These are phyloP conservation scores for Septoria petroselini DNA, from an alignment of 2,329 filamentous ascomycete species.

Conservation along the genomic window DNA sequence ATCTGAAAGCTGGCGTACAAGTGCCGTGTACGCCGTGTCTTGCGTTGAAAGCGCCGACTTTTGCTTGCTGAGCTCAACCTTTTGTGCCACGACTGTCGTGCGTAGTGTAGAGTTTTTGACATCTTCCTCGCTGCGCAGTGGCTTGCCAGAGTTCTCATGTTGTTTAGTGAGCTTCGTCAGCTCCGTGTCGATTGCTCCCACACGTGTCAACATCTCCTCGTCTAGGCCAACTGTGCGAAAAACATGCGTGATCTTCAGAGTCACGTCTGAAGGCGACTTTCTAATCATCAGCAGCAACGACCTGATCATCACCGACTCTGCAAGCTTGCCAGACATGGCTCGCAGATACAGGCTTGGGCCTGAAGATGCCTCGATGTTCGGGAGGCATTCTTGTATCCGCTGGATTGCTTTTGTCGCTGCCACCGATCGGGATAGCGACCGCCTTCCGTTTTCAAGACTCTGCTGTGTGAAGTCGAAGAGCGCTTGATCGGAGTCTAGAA, in stretches of 20 bases:
- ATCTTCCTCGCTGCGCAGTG: conserved; percentile 71
- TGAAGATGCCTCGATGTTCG: conserved; percentile 38
- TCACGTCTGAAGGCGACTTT: conserved; percentile 56
- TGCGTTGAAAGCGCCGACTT: conserved; percentile 66
- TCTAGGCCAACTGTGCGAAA: conserved; percentile 12
- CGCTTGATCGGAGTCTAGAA: conserved; percentile 60
- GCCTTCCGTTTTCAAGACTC: conserved; percentile 39
- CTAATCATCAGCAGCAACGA: conserved; percentile 58
- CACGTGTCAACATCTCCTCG: neutral
- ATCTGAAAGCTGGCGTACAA: conserved; percentile 58
- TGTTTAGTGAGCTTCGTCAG: conserved; percentile 28
- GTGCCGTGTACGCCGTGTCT: conserved; percentile 66
- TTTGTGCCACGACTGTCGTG: conserved; percentile 76
- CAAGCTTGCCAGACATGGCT: conserved; percentile 57
- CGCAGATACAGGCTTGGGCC: conserved; percentile 58
- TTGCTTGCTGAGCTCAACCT: conserved; percentile 74
- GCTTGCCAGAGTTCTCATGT: conserved; percentile 21
- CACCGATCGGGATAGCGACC: conserved; percentile 44
- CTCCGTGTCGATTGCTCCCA: conserved; percentile 17
- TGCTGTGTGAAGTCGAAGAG: conserved; percentile 49
- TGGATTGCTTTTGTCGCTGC: conserved; percentile 38
- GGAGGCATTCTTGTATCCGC: conserved; percentile 40
- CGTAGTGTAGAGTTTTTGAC: conserved; percentile 66
- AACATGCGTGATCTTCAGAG: conserved; percentile 43
- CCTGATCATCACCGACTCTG: conserved; percentile 50